Conservation (phyloP, 768 basidiomycete genomes). For the Podaxis rugospora region DNA sequence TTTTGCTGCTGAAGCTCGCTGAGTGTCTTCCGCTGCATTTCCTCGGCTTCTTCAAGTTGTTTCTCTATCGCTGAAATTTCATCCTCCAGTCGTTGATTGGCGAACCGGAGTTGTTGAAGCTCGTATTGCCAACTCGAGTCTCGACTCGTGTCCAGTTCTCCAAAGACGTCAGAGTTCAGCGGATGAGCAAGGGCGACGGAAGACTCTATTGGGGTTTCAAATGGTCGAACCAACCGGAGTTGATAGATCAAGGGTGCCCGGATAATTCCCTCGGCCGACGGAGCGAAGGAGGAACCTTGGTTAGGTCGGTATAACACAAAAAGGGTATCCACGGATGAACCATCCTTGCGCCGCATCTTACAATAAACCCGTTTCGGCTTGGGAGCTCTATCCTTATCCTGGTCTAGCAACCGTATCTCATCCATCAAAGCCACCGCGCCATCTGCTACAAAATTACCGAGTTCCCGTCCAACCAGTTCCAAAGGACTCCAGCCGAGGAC, state of each 20-base stretch:
- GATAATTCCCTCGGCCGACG: constrained; percentile 21
- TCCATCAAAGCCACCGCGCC: constrained; percentile 21
- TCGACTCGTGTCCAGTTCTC: constrained; percentile 58
- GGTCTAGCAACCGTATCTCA: constrained; percentile 15
- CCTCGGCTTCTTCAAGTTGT: neutral
- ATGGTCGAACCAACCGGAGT: constrained; percentile 26
- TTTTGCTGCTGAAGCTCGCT: neutral
- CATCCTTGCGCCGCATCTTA: constrained; percentile 22
- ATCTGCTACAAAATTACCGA: constrained; percentile 33
- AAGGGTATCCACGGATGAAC: constrained; percentile 18
- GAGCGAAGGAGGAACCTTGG: constrained; percentile 8
- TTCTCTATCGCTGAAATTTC: constrained; percentile 39
- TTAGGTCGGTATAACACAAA: constrained; percentile 23
- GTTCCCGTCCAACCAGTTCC: constrained; percentile 47
- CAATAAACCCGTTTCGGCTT: constrained; percentile 1
- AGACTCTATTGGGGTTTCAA: constrained; percentile 12
- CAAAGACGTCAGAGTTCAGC: constrained; percentile 3
- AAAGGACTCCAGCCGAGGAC: constrained; percentile 60
- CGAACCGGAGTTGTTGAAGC: constrained; percentile 75
- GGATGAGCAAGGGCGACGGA: neutral
- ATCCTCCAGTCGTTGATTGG: constrained; percentile 60
- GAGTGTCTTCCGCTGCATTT: neutral
- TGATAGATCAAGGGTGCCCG: constrained; percentile 35
- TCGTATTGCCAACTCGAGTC: constrained; percentile 93
- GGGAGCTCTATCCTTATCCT: neutral